Percentiles rank a stretch among this genome's conserved stretches.
Conservation (phyloP, 2,329 filamentous ascomycete genomes). For the Arthrocladium fulminans region DNA sequence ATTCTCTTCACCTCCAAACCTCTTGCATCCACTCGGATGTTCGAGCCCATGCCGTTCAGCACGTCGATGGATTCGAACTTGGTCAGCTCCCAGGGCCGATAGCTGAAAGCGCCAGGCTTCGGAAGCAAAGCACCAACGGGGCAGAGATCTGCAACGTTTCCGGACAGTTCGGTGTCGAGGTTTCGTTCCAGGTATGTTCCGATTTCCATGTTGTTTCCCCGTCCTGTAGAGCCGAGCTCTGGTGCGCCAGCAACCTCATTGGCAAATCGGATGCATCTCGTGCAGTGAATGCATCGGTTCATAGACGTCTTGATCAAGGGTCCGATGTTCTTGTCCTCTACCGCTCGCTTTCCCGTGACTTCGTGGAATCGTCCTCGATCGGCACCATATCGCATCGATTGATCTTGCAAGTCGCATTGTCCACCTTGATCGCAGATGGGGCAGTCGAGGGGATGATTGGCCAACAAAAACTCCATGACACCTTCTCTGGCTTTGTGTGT, state of each 20-base stretch:
- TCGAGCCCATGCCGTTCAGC: slow-evolving; percentile 82
- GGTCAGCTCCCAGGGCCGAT: slow-evolving; percentile 93
- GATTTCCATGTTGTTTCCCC: slow-evolving; percentile 96
- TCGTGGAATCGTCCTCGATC: slow-evolving; percentile 97
- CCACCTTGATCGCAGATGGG: slow-evolving; percentile 98
- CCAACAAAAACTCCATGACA: slow-evolving; percentile 96
- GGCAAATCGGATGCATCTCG: slow-evolving; percentile 91
- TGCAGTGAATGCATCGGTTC: slow-evolving; percentile 99
- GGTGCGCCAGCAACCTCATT: slow-evolving; percentile 95
- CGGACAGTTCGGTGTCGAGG: slow-evolving; percentile 88
- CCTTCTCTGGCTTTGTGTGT: slow-evolving; percentile 97
- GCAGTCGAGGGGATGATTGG: slow-evolving; percentile 93
- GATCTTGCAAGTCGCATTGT: slow-evolving; percentile 97
- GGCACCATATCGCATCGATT: slow-evolving; percentile 96
- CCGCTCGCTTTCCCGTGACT: slow-evolving; percentile 86
- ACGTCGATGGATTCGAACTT: slow-evolving; percentile 95
- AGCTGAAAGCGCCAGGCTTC: slow-evolving; percentile 95
- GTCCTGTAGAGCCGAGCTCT: slow-evolving; percentile 85
- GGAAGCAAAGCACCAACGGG: slow-evolving; percentile 93
- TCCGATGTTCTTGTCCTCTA: slow-evolving; percentile 99
- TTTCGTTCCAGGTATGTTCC: slow-evolving; percentile 94
- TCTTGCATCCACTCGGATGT: slow-evolving; percentile 86
- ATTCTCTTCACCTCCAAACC: slow-evolving; percentile 95
- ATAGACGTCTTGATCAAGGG: slow-evolving; percentile 98
- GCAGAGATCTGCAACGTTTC: slow-evolving; percentile 96